Conservation (phyloP, 257 asterid species). For the Nicotiana sylvestris region DNA sequence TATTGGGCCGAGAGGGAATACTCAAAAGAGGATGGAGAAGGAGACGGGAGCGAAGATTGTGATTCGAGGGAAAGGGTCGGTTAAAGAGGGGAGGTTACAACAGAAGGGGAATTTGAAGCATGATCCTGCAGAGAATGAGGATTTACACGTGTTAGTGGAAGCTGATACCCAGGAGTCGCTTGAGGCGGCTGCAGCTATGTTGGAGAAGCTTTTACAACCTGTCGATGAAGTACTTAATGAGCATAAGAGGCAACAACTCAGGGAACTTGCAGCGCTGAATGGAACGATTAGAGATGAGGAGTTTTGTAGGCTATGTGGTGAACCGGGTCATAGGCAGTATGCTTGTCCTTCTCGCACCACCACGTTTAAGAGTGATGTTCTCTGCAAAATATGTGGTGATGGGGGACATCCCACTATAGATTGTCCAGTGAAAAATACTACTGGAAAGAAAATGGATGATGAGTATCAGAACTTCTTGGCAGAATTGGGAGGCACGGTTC, state of each 20-base stretch:
- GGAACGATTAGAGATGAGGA: constrained; percentile 98
- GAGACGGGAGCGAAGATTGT: constrained; percentile 98
- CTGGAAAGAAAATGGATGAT: constrained; percentile 99
- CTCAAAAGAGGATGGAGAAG: constrained; percentile 94
- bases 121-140: constrained; percentile 91
- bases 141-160: constrained; percentile 87
- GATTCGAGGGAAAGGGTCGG: constrained; percentile 90
- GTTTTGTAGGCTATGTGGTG: constrained; percentile 88
- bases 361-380: constrained; percentile 83
- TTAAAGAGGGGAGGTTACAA: constrained; percentile 86
- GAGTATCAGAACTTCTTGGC: constrained; percentile 94
- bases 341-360: constrained; percentile 85
- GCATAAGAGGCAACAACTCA: constrained; percentile 95
- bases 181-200: constrained; percentile 93
- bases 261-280: constrained; percentile 93
- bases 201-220: constrained; percentile 91
- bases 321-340: constrained; percentile 82
- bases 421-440: constrained; percentile 80
- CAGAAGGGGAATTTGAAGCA: constrained; percentile 86
- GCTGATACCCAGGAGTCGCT: constrained; percentile 91
- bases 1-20: constrained; percentile 93
- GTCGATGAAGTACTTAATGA: constrained; percentile 95
- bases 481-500: constrained; percentile 86
- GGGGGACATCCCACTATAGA: constrained; percentile 97
- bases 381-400: constrained; percentile 92